These are phyloP conservation scores for Lepidium campestre DNA, from an alignment of 441 rosid genomes.

Conservation along the genomic window DNA sequence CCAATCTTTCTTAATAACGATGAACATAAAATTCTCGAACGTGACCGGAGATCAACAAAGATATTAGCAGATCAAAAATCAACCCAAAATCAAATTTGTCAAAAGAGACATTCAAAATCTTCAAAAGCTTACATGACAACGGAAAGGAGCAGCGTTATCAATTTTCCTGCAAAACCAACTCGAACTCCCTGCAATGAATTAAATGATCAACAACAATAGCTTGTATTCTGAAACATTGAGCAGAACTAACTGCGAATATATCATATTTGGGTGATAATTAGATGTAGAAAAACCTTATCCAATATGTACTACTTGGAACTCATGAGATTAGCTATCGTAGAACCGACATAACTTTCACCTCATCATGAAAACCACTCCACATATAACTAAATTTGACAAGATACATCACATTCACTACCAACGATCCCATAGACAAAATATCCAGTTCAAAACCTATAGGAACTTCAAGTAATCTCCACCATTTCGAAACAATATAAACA, in stretches of 20 bases:
- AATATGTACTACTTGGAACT: constrained; percentile 83
- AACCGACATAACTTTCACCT: constrained; percentile 62
- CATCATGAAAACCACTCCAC: neutral
- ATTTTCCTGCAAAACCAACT: constrained; percentile 33
- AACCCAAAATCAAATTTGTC: neutral
- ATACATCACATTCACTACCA: neutral
- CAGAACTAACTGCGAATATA: neutral
- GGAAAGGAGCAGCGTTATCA: constrained; percentile 56
- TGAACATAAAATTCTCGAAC: no score
- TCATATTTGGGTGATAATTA: neutral
- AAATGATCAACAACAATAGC: neutral
- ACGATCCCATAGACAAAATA: constrained; percentile 24
- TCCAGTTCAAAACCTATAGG: constrained; percentile 15
- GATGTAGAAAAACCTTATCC: constrained; percentile 46
- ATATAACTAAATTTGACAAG: neutral
- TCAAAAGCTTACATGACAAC: constrained; percentile 54
- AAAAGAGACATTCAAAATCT: neutral
- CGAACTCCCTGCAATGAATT: constrained; percentile 40
- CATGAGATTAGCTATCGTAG: constrained; percentile 69
- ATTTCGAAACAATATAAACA: neutral
- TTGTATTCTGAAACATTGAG: neutral
- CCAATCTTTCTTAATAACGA: no score
- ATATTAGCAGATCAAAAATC: neutral
- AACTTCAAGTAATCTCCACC: neutral
- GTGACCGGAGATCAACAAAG: no score